Conservation (phyloP, 2,329 filamentous ascomycete species). For the Pseudogymnoascus pannorum region DNA sequence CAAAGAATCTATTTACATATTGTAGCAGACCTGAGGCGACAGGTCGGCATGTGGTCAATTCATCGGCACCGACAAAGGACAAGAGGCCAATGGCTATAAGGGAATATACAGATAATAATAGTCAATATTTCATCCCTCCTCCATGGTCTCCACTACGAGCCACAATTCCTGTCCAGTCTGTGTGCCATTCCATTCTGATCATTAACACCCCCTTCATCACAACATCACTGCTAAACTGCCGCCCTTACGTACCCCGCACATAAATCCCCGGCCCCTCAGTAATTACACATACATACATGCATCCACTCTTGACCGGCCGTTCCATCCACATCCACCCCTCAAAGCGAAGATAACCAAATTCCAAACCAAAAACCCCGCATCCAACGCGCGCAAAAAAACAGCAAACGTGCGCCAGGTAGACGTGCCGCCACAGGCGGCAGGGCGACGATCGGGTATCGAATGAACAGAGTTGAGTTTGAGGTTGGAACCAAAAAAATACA, state of each 20-base stretch:
- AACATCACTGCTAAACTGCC: not conserved
- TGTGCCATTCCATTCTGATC: not conserved
- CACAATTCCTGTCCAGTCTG: not conserved
- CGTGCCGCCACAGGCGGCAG: not conserved
- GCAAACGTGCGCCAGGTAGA: not conserved
- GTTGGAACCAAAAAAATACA: conserved; percentile 12
- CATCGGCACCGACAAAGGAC: too few relatives aligned
- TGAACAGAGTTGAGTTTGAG: conserved; percentile 12
- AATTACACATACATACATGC: conserved; percentile 5
- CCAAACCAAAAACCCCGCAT: not conserved
- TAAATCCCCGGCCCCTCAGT: not conserved
- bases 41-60: too few relatives aligned
- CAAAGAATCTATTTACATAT: not conserved
- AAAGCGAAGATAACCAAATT: not conserved
- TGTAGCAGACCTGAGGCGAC: too few relatives aligned
- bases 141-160: not conserved
- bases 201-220: conserved; percentile 4
- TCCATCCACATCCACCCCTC: not conserved
- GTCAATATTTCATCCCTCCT: too few relatives aligned
- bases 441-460: not conserved
- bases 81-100: not conserved
- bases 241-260: not conserved
- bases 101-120: not conserved
- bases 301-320: conserved; percentile 4
- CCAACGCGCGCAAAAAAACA: not conserved